Evolutionary conservation across 1,284 basidiomycete species (phyloP), one percentile per base, ranked within the genome.

Genomic region (Malassezia restricta): DNA sequence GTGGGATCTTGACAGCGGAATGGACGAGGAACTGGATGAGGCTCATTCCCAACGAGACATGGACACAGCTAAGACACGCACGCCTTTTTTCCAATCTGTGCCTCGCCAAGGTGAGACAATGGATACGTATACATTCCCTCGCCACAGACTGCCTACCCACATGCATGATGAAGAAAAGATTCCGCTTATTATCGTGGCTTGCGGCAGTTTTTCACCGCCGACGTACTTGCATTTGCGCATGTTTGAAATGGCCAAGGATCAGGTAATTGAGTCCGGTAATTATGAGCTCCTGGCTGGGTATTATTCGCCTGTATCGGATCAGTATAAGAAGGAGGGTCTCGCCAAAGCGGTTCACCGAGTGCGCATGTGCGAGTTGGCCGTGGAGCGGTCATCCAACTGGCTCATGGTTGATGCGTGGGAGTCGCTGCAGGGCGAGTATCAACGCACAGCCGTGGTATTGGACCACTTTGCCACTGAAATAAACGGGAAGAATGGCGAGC

Each of bases 221-320:
- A 80, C 78, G 1, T 80, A 80, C 58, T 75, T 79, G 31, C 78
- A 79, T 58, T 61, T 79, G 70, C 85, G 90, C 54, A 94, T 95
- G 87, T 95, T 94, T 75, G 90, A 94, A 75, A 94, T 95, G 90
- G 90, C 90, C 52, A 87, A 85, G 76, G 90, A 95, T 77, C 90
- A 88, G 68, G 82, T 88, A 54, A 81, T 88, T 48, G 90, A 94
- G 71, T 87, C 86, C 65, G 89, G 87, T 58, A 82, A 89, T 61
- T 92, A 87, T 69, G 90, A 94, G 77, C 84, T 95, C 64, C 80
- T 94, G 64, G 90, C 86, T 20, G 88, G 87, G 1, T 94, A 94
- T 76, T 83, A 94, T 68, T 90, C 87, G 68, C 90, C 90, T 33
- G 90, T 95, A 6, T 68, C 65, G 3, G 70, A 73, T 51, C 64